A percentile compares a stretch with the other conserved stretches of the same genome.
Conservation (phyloP, 305 asterid genomes). For the Rubia occidens region DNA sequence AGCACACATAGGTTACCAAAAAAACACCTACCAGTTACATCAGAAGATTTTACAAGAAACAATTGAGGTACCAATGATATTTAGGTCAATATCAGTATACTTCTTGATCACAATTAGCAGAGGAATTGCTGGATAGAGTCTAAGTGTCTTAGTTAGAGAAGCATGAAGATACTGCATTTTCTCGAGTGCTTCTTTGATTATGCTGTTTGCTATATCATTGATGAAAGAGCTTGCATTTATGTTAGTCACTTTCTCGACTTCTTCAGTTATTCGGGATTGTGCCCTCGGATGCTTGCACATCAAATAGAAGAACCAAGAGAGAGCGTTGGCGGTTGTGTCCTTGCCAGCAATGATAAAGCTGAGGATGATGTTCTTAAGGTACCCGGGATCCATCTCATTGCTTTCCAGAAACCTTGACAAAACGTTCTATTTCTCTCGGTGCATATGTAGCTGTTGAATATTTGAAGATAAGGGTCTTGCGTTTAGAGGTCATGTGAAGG, state of each 20-base stretch:
- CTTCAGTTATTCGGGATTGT: constrained; percentile 37
- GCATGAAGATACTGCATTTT: constrained; percentile 66
- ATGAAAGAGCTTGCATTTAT: constrained; percentile 20
- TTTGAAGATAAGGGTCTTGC: too few relatives aligned
- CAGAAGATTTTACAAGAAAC: too few relatives aligned
- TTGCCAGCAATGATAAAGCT: constrained; percentile 79
- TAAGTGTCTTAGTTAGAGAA: constrained; percentile 50
- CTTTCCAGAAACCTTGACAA: constrained; percentile 38
- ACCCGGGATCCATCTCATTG: constrained; percentile 58
- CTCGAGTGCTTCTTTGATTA: constrained; percentile 48
- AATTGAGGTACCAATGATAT: too few relatives aligned
- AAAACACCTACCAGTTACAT: too few relatives aligned
- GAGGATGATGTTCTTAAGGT: constrained; percentile 60
- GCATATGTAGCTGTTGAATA: too few relatives aligned
- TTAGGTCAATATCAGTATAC: too few relatives aligned
- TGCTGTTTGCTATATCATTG: constrained; percentile 28
- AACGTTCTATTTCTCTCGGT: constrained; percentile 46
- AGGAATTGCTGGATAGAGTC: constrained; percentile 59
- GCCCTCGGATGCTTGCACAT: constrained; percentile 54
- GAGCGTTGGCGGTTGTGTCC: constrained; percentile 62
- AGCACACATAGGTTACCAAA: too few relatives aligned
- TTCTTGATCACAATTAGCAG: too few relatives aligned
- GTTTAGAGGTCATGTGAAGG: constrained; percentile 16
- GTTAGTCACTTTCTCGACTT: constrained; percentile 34
- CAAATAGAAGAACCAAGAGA: constrained; percentile 67